These are phyloP conservation scores for Lippia alba DNA, from an alignment of 305 asterid genomes.

Conservation along the genomic window DNA sequence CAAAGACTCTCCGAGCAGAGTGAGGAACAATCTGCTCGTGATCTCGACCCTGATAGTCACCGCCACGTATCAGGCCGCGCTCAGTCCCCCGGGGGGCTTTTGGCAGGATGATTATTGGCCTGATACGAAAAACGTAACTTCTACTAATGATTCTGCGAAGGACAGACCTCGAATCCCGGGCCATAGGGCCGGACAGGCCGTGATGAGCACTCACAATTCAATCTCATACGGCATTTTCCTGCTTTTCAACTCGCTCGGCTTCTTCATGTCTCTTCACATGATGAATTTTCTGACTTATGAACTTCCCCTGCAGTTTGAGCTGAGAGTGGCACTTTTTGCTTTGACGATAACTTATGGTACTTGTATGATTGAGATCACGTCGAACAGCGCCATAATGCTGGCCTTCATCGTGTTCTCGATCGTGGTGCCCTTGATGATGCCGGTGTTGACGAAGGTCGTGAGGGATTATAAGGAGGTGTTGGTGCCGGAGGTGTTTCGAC, in stretches of 20 bases:
- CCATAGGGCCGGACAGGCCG: slow-evolving; percentile 46
- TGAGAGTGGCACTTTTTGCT: slow-evolving; percentile 38
- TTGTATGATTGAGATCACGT: slow-evolving; percentile 32
- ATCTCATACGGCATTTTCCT: slow-evolving; percentile 42
- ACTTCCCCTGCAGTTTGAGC: slow-evolving; percentile 45
- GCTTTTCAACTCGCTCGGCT: slow-evolving; percentile 51
- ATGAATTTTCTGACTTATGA: slow-evolving; percentile 41
- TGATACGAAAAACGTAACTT: background rate
- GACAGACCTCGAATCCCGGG: background rate
- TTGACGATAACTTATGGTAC: slow-evolving; percentile 33
- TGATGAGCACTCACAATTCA: slow-evolving; percentile 41
- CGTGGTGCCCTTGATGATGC: slow-evolving; percentile 22
- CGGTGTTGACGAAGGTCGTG: background rate
- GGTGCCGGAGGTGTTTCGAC: too few species aligned
- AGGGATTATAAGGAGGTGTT: background rate
- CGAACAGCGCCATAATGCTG: background rate
- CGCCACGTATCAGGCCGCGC: slow-evolving; percentile 55
- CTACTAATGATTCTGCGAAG: background rate
- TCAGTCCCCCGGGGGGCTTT: slow-evolving; percentile 66
- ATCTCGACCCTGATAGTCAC: slow-evolving; percentile 47
- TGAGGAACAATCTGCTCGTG: slow-evolving; percentile 44
- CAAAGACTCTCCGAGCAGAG: slow-evolving; percentile 44
- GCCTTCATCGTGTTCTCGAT: slow-evolving; percentile 20
- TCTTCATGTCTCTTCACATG: slow-evolving; percentile 52
- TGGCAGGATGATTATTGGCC: slow-evolving; percentile 60